Base-by-base conservation (phyloP, 495 filamentous ascomycete genomes). In the Bacidia rubella region DNA sequence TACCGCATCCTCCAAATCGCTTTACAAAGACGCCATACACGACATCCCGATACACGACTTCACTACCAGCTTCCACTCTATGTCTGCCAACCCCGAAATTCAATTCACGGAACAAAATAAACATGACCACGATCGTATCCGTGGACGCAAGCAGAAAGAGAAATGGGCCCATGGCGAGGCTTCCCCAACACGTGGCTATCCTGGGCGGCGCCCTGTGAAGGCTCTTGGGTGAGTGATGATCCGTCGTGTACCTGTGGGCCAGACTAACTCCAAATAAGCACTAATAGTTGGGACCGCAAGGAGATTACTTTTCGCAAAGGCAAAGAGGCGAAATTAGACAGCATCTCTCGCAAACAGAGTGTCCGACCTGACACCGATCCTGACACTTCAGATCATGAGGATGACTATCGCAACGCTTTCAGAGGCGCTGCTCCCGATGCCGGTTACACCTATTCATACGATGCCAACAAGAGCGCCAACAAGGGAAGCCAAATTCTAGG, bases 401-500 rank as follows among this genome's bases (percentile, higher is more conserved):
- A 73, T 51, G 65, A 67, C 25, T 63, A 73, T 50, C 64, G 65
- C 32, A 67, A 71, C 44, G 65, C 70, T 11, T 68, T 66, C 7
- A 67, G 70, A 11, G 67, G 69, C 1, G 64, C 65, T 5, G 64
- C 63, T 1, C 65, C 59, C 12, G 70, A 69, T 52, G 67, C 69
- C 22, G 69, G 63, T 29, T 62, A 70, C 48, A 61, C 68, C 11
- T 70, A 71, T 57, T 72, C 70, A 24, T 79, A 67, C 62, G 74
- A 77, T 50, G 67, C 67, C 7, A 59, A 67, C 1, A 62, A 58
- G 12, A 70, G 70, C 17, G 71, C 72, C 1, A 60, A 62, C 51
- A 63, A 67, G 38, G 76, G 77, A 9, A 74, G 76, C 60, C 74
- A 74, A 49, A 71, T 79, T 54, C 68, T 81, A 25, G 69, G 68